Percentiles rank a stretch among this genome's conserved stretches.
phyloP scores from a whole-genome alignment of 768 basidiomycete genomes.

The Podaxis rugospora region DNA sequence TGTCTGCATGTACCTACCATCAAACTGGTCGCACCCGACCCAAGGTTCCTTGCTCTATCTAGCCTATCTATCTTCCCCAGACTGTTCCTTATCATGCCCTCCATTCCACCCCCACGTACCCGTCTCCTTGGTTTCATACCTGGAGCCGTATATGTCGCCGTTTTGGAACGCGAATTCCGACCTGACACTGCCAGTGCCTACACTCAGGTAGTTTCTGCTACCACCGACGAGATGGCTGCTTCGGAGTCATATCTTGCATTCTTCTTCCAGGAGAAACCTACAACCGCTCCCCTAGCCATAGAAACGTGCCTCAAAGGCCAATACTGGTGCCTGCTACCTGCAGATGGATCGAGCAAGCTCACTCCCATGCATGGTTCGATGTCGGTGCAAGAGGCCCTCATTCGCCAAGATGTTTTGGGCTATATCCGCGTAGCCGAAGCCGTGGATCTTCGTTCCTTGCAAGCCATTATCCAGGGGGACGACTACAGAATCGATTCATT shows the following conservation, averaged over 20 bases:
- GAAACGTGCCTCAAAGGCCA: background rate
- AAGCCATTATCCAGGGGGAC: background rate
- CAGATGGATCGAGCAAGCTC: background rate
- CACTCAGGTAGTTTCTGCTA: too few species aligned
- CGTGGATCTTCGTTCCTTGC: background rate
- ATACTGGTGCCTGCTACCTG: background rate
- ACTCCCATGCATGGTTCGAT: background rate
- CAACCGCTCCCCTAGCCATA: background rate
- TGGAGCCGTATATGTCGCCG: background rate
- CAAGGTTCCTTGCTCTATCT: too few species aligned
- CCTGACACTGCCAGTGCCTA: background rate
- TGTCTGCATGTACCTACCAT: too few species aligned
- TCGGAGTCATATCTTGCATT: background rate
- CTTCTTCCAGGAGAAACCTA: background rate
- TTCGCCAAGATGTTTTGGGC: background rate
- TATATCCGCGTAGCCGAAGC: background rate
- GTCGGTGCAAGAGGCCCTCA: background rate
- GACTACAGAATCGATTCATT: background rate
- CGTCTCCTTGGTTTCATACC: background rate
- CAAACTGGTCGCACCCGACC: too few species aligned
- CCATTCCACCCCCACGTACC: too few species aligned
- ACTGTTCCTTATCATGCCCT: too few species aligned
- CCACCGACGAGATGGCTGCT: background rate
- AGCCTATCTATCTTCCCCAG: too few species aligned
- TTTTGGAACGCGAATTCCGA: background rate